phyloP scores from a whole-genome alignment of 2,329 filamentous ascomycete species.

The Fusarium algeriense region DNA sequence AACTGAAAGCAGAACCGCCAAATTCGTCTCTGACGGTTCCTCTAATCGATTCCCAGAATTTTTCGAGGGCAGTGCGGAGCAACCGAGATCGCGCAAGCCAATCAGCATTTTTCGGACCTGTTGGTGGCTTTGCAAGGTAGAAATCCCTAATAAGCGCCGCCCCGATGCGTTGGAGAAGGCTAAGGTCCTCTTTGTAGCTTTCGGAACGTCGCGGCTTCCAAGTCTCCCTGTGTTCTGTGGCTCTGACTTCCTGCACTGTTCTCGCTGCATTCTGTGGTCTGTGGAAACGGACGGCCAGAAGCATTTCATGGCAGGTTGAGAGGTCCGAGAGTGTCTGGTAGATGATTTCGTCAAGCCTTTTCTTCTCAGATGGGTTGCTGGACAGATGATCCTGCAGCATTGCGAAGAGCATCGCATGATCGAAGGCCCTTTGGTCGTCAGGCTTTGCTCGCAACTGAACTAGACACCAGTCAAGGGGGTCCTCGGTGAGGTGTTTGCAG shows the following conservation, averaged over 20 bases:
- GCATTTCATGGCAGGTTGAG: neutral
- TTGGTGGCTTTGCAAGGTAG: neutral
- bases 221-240: neutral
- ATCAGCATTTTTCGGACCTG: accelerated
- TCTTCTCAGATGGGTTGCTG: accelerated
- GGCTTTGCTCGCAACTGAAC: neutral
- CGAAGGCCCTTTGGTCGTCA: neutral
- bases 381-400: neutral
- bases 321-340: neutral
- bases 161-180: neutral
- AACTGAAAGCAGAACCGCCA: accelerated
- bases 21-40: accelerated
- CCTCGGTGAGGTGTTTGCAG: accelerated
- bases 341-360: neutral
- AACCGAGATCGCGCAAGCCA: neutral
- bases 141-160: neutral
- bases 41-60: neutral
- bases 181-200: neutral
- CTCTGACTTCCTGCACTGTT: neutral
- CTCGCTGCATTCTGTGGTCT: neutral
- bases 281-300: accelerated
- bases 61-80: accelerated
- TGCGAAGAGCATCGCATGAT: neutral
- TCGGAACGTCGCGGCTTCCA: neutral
- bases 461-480: neutral